Evolutionary conservation across 805 yeast species (phyloP).

Genomic region (Scheffersomyces stipitis): DNA sequence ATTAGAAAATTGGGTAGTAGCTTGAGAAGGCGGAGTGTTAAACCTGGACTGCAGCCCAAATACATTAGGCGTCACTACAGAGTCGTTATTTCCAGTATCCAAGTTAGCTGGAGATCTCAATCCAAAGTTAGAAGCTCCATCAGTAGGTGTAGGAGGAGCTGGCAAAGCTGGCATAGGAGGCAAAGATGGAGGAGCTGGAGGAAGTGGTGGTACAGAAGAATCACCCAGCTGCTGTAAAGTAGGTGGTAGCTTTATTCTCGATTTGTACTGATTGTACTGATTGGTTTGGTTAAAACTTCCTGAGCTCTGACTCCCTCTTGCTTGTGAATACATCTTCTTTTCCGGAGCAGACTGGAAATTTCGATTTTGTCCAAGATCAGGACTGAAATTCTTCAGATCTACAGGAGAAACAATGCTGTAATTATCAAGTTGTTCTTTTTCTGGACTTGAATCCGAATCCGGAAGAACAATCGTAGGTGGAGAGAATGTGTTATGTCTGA

Average conservation of each 20-base stretch:
- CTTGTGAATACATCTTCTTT: background rate
- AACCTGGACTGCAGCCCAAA: background rate
- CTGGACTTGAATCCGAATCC: too few relatives aligned
- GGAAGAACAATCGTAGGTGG: too few relatives aligned
- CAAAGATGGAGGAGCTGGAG: too few relatives aligned
- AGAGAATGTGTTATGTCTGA: too few relatives aligned
- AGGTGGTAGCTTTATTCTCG: conserved; percentile 33
- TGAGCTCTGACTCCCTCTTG: conserved; percentile 14
- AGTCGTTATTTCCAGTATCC: background rate
- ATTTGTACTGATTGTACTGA: conserved; percentile 28
- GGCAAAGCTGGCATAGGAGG: background rate
- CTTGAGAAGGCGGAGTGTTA: conserved; percentile 9
- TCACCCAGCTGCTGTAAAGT: conserved; percentile 23
- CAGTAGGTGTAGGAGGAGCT: background rate
- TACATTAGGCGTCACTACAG: background rate
- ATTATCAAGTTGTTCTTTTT: too few relatives aligned
- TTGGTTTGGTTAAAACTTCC: conserved; percentile 17
- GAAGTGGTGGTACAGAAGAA: too few relatives aligned
- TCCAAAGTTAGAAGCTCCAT: background rate
- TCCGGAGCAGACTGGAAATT: too few relatives aligned
- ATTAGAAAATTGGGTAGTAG: conserved; percentile 5
- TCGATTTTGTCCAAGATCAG: too few relatives aligned
- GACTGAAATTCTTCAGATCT: too few relatives aligned
- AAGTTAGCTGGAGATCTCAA: background rate
- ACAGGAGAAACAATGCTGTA: too few relatives aligned